Conservation (phyloP, 1,139 yeast genomes). For the Maudiozyma humilis region DNA sequence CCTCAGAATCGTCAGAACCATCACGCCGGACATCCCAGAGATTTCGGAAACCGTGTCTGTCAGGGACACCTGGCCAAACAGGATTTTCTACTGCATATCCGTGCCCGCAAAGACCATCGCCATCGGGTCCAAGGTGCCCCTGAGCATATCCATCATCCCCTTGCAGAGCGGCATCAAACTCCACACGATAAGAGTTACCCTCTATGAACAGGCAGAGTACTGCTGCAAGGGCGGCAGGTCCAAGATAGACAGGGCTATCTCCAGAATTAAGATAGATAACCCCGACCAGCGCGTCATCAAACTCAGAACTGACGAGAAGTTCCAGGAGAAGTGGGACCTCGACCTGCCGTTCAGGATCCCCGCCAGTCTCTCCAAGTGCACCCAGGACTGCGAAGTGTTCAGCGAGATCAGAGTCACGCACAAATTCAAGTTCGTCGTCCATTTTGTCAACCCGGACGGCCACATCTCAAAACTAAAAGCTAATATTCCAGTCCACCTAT, state of each 20-base stretch:
- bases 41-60: conserved; percentile 87
- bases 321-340: conserved; percentile 74
- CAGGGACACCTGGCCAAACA: conserved; percentile 92
- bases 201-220: conserved; percentile 61
- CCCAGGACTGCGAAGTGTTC: conserved; percentile 75
- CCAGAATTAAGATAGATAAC: conserved; percentile 37
- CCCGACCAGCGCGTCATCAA: conserved; percentile 21
- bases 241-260: conserved; percentile 54
- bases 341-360: conserved; percentile 57
- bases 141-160: conserved; percentile 69
- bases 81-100: conserved; percentile 82
- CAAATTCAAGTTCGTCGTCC: conserved; percentile 50
- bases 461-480: conserved; percentile 64
- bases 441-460: conserved; percentile 51
- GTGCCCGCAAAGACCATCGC: conserved; percentile 87
- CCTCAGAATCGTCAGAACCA: conserved; percentile 76
- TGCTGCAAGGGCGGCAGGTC: conserved; percentile 45
- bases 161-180: conserved; percentile 69
- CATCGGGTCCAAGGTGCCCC: conserved; percentile 70
- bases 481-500: conserved; percentile 54
- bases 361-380: conserved; percentile 60
- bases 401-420: conserved; percentile 52
- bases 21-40: conserved; percentile 82
- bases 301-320: conserved; percentile 9
- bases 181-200: conserved; percentile 58